Conservation (phyloP, 2,329 filamentous ascomycete species). For the Pseudogymnoascus sp. region DNA sequence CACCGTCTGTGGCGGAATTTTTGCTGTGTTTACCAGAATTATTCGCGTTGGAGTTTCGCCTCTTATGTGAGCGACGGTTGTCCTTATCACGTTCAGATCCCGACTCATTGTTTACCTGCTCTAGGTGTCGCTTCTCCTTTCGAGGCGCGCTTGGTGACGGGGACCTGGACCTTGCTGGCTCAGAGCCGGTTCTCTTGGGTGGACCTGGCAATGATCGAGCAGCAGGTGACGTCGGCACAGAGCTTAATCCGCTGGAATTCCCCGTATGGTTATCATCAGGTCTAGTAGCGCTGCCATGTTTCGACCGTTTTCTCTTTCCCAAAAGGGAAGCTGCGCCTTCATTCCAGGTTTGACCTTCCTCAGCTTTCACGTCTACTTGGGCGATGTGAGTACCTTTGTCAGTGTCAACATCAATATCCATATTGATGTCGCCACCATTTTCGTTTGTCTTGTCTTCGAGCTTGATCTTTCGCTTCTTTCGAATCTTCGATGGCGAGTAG, state of each 20-base stretch:
- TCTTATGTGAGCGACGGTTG: constrained; percentile 20
- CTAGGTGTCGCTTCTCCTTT: constrained; percentile 30
- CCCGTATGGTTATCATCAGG: constrained; percentile 23
- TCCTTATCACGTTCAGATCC: constrained; percentile 26
- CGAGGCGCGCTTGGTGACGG: constrained; percentile 35
- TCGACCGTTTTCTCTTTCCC: constrained; percentile 47
- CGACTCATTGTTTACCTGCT: constrained; percentile 38
- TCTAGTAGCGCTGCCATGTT: constrained; percentile 21
- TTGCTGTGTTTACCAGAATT: constrained; percentile 20
- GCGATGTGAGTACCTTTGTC: constrained; percentile 12
- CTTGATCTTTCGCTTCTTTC: constrained; percentile 51
- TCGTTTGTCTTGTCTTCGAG: constrained; percentile 58
- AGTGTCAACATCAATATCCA: constrained; percentile 16
- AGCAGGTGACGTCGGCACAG: constrained; percentile 49
- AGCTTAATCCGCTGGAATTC: constrained; percentile 51
- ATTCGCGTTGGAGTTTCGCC: constrained; percentile 25
- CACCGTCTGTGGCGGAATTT: constrained; percentile 19
- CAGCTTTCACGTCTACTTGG: constrained; percentile 21
- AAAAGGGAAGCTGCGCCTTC: constrained; percentile 32
- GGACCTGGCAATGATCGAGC: constrained; percentile 28
- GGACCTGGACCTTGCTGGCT: constrained; percentile 42
- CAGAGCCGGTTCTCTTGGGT: constrained; percentile 42
- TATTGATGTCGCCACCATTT: constrained; percentile 34
- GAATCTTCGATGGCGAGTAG: constrained; percentile 56
- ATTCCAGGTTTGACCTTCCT: constrained; percentile 24